Conservation (phyloP, 257 asterid species). For the Osmanthus fragrans region DNA sequence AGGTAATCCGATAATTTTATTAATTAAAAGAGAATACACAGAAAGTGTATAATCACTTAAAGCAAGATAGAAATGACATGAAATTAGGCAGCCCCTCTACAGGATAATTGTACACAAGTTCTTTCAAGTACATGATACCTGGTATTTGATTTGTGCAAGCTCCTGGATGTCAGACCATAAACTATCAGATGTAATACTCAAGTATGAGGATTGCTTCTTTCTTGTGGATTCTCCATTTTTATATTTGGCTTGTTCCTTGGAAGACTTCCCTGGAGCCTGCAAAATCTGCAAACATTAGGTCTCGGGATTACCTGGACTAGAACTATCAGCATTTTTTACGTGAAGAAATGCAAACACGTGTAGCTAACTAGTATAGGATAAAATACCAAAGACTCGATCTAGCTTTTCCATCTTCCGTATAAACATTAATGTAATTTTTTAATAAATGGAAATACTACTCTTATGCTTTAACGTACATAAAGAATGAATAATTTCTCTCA, state of each 20-base stretch:
- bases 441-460: background rate
- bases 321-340: background rate
- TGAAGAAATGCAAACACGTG: background rate
- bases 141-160: slow-evolving; percentile 79
- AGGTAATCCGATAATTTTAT: no score
- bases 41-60: no score
- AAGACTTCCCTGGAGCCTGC: slow-evolving; percentile 53
- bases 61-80: no score
- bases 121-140: slow-evolving; percentile 45
- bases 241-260: slow-evolving; percentile 53
- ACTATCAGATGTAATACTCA: slow-evolving; percentile 62
- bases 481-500: background rate
- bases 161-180: slow-evolving; percentile 86
- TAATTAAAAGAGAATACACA: no score
- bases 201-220: slow-evolving; percentile 61
- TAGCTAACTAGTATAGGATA: background rate
- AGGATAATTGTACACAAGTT: slow-evolving; percentile 14
- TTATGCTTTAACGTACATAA: background rate
- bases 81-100: no score
- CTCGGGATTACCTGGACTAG: background rate
- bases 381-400: background rate
- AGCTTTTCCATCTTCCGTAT: background rate
- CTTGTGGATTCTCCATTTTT: slow-evolving; percentile 44
- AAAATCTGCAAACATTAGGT: slow-evolving; percentile 20
- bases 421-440: background rate